A percentile compares a stretch with the other conserved stretches of the same genome.
phyloP scores from a whole-genome alignment of 2,329 filamentous ascomycete genomes.

The Apiospora rasikravindrae region DNA sequence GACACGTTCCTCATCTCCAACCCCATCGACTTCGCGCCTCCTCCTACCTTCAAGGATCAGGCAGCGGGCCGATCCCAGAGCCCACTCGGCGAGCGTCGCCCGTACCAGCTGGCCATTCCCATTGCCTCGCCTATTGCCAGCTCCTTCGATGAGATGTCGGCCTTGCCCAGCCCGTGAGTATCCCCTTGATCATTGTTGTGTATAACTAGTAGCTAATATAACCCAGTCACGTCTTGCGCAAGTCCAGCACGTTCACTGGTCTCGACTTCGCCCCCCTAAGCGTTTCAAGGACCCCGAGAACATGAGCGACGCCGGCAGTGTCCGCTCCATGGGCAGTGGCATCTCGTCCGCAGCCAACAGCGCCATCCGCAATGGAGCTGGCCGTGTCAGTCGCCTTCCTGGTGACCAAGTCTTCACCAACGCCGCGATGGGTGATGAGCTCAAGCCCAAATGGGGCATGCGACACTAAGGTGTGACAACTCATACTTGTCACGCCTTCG shows the following conservation, averaged over 20 bases:
- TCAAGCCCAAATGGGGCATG: constrained; percentile 66
- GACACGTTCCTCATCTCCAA: constrained; percentile 73
- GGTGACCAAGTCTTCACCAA: constrained; percentile 80
- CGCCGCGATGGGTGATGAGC: constrained; percentile 65
- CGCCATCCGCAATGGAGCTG: constrained; percentile 81
- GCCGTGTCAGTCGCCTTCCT: constrained; percentile 84
- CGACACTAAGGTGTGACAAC: constrained; percentile 42
- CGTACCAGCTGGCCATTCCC: constrained; percentile 77
- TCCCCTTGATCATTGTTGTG: background rate
- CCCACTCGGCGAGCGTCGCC: constrained; percentile 66
- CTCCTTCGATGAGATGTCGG: constrained; percentile 83
- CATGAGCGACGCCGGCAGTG: constrained; percentile 71
- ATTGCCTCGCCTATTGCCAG: constrained; percentile 80
- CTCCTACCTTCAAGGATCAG: constrained; percentile 68
- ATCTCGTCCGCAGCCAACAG: constrained; percentile 73
- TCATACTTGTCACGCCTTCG: background rate
- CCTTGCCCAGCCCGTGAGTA: constrained; percentile 90
- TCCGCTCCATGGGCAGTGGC: constrained; percentile 75
- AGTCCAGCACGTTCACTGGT: constrained; percentile 77
- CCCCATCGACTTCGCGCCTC: constrained; percentile 87
- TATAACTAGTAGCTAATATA: constrained; percentile 30
- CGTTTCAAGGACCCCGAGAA: constrained; percentile 69
- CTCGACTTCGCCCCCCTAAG: constrained; percentile 80
- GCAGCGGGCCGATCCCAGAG: constrained; percentile 72
- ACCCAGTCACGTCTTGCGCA: constrained; percentile 71